phyloP scores from a whole-genome alignment of 140 eudicot species.

The Flaveria floridana region DNA sequence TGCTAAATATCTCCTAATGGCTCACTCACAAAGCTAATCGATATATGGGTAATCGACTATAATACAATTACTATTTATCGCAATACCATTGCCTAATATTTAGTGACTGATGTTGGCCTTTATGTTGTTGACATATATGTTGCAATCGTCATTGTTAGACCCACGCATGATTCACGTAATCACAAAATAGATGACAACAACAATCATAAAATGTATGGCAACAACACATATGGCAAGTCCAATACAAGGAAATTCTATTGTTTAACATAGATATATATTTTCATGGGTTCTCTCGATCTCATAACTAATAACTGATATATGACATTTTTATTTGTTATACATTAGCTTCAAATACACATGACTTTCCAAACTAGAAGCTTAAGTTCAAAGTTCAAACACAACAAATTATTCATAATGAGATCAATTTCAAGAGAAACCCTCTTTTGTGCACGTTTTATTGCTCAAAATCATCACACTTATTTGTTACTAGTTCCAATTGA shows the following conservation, averaged over 20 bases:
- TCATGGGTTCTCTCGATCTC: background rate
- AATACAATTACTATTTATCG: background rate
- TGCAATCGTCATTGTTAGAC: background rate
- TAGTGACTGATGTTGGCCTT: background rate
- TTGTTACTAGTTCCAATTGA: background rate
- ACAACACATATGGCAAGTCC: background rate
- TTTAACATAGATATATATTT: background rate
- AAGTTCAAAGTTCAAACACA: background rate
- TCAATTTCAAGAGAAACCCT: background rate
- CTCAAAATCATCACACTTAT: slow-evolving; percentile 10
- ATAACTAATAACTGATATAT: background rate
- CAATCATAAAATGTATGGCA: background rate
- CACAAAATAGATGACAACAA: background rate
- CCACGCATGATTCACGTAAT: background rate
- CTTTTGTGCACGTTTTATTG: background rate
- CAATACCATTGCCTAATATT: background rate
- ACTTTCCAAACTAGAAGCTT: background rate
- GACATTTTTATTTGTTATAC: background rate
- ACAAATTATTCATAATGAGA: background rate
- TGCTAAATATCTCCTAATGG: background rate
- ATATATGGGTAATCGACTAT: background rate
- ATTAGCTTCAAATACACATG: background rate
- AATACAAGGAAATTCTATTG: too few species aligned
- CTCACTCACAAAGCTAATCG: background rate
- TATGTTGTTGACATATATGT: background rate